phyloP scores from a whole-genome alignment of 192 early-diverging fungal species.

The Polychytrium aggregatum region DNA sequence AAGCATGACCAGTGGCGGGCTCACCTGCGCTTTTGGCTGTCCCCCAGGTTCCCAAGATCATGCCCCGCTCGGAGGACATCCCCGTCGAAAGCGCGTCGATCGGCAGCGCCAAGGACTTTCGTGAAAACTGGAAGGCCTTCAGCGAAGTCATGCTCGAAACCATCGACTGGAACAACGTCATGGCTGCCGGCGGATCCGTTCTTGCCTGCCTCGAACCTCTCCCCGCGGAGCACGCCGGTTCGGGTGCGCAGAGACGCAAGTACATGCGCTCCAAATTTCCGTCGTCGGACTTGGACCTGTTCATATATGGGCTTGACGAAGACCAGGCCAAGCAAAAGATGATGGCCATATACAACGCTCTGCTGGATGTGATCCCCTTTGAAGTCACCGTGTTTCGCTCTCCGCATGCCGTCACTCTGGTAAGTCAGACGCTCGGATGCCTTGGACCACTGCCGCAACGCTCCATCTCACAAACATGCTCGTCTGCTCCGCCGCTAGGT shows the following conservation, averaged over 20 bases:
- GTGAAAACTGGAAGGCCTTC: too few relatives aligned
- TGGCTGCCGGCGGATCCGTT: slow-evolving; percentile 15
- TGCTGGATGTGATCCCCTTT: slow-evolving; percentile 12
- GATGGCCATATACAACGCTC: slow-evolving; percentile 14
- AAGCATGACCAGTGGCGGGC: too few relatives aligned
- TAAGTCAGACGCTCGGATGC: too few relatives aligned
- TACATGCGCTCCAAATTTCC: slow-evolving; percentile 11
- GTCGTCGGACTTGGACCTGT: slow-evolving; percentile 24
- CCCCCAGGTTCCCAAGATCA: too few relatives aligned
- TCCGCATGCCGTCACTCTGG: slow-evolving; percentile 18
- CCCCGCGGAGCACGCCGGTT: neutral
- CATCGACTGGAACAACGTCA: slow-evolving; percentile 17
- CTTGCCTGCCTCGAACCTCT: slow-evolving; percentile 11
- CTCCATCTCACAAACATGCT: too few relatives aligned
- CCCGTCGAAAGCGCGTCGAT: too few relatives aligned
- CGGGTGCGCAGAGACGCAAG: slow-evolving; percentile 5
- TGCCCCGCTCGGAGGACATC: too few relatives aligned
- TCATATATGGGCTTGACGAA: slow-evolving; percentile 28
- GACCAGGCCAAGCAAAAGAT: slow-evolving; percentile 29
- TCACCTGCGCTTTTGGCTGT: too few relatives aligned
- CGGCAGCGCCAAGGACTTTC: too few relatives aligned
- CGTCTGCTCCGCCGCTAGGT: too few relatives aligned
- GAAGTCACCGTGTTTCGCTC: slow-evolving; percentile 13
- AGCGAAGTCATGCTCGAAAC: too few relatives aligned
- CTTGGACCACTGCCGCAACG: too few relatives aligned